Evolutionary conservation across 129 eudicot species (phyloP), one percentile per base, ranked within the genome.

Genomic region (Helianthus tuberosus): DNA sequence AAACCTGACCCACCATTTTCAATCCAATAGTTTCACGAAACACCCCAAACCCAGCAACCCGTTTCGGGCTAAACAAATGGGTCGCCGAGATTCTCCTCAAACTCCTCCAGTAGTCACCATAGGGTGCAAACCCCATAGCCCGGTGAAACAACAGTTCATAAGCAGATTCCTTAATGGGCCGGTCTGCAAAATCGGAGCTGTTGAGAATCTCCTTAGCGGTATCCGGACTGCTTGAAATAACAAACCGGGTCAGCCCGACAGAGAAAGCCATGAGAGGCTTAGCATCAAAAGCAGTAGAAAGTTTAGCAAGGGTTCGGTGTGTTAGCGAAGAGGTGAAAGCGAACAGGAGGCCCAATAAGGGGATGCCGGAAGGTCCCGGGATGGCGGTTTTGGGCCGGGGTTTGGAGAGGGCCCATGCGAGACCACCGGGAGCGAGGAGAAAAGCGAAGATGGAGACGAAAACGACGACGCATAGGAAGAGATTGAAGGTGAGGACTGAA

Each of bases 121-220:
- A 93, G 0, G 93, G 96, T 3, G 98, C 98, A 39, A 93, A 93
- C 1, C 98, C 98, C 98, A 93, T 93, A 0, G 98, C 98, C 5
- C 97, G 80, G 69, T 90, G 85, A 32, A 93, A 93, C 82, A 93
- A 67, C 0, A 93, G 96, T 84, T 79, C 93, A 46, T 90, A 90
- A 0, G 98, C 98, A 0, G 96, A 88, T 69, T 93, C 98, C 51
- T 93, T 93, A 6, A 93, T 82, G n/a, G 98, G 98, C 23, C 98
- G 71, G 73, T 93, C 96, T 3, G 97, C 96, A 64, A 93, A 93
- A 15, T 87, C 92, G 1, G 96, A 79, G 46, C 91, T 84, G 78
- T 66, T 83, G 0, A 93, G 70, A 2, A 93, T 86, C 62, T 90
- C 98, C 14, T 81, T 90, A 0, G 98, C 96, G 0, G 93, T 80